These are phyloP conservation scores for Cylindrodendrum hubeiense DNA, from an alignment of 2,329 filamentous ascomycete genomes.

Conservation along the genomic window DNA sequence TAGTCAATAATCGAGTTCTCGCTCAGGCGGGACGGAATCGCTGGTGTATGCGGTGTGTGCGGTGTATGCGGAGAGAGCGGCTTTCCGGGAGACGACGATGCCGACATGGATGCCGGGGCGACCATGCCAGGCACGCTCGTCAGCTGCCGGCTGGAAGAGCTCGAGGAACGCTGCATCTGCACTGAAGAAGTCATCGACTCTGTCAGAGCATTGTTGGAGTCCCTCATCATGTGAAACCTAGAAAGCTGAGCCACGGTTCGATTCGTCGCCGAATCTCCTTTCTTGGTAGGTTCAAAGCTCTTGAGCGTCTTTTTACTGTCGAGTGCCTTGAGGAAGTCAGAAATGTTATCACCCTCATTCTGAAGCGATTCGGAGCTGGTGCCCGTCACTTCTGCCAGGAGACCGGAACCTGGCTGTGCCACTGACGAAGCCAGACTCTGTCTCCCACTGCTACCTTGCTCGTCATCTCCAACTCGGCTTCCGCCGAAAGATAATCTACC, in stretches of 20 bases:
- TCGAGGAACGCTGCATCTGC: constrained; percentile 85
- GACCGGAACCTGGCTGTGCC: constrained; percentile 80
- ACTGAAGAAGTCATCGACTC: constrained; percentile 95
- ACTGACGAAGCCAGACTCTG: constrained; percentile 79
- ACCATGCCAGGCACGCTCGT: constrained; percentile 73
- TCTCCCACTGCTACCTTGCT: constrained; percentile 84
- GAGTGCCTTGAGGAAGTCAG: constrained; percentile 89
- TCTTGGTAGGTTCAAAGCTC: constrained; percentile 78
- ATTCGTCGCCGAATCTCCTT: constrained; percentile 77
- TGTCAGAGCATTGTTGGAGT: constrained; percentile 88
- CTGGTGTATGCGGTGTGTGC: constrained; percentile 93
- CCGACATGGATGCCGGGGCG: constrained; percentile 82
- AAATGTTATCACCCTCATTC: constrained; percentile 91
- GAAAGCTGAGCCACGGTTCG: constrained; percentile 83
- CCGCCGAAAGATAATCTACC: constrained; percentile 83
- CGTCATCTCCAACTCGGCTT: constrained; percentile 76
- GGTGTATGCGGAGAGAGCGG: constrained; percentile 91
- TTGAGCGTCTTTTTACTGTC: constrained; percentile 89
- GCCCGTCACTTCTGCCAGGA: constrained; percentile 78
- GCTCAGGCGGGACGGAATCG: constrained; percentile 92
- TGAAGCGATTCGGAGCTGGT: constrained; percentile 76
- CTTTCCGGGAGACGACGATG: constrained; percentile 90
- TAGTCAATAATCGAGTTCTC: constrained; percentile 80
- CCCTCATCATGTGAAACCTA: constrained; percentile 89
- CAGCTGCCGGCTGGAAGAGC: constrained; percentile 74